Conservation (phyloP, 192 early-diverging fungal species). For the Coemansia sp. region DNA sequence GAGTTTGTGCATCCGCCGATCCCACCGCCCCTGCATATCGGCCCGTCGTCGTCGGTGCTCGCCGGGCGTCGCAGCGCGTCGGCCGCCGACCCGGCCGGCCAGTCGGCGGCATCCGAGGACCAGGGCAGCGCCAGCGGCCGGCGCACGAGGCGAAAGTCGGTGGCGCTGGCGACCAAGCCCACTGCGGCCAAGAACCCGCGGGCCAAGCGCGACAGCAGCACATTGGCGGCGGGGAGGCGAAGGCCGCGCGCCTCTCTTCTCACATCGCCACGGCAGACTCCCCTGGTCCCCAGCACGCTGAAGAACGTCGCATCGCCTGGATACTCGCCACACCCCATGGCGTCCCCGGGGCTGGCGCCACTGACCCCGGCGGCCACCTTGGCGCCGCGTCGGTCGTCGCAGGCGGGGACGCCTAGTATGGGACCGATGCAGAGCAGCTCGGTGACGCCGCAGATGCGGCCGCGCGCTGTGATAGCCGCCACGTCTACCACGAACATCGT, state of each 20-base stretch:
- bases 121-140: not conserved
- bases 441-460: constrained; percentile 17
- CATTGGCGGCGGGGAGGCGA: constrained; percentile 8
- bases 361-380: not conserved
- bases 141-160: constrained; percentile 14
- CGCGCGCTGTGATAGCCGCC: constrained; percentile 17
- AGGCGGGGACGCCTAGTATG: constrained; percentile 9
- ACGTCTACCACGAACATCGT: constrained; percentile 45
- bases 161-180: not conserved
- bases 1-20: constrained; percentile 40
- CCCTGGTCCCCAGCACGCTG: constrained; percentile 38
- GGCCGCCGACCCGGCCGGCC: not conserved
- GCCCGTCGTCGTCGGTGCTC: constrained; percentile 3
- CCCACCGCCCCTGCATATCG: constrained; percentile 44
- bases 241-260: constrained; percentile 23
- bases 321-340: not conserved
- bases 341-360: not conserved
- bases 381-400: not conserved
- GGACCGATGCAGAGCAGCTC: constrained; percentile 1
- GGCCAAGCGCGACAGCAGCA: not conserved
- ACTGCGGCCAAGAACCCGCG: not conserved
- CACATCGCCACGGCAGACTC: constrained; percentile 38
- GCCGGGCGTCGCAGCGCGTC: not conserved
- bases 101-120: not conserved
- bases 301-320: constrained; percentile 14